Evolutionary conservation across 2,329 filamentous ascomycete species (phyloP).

Genomic region (Gaeumannomyces sp.): DNA sequence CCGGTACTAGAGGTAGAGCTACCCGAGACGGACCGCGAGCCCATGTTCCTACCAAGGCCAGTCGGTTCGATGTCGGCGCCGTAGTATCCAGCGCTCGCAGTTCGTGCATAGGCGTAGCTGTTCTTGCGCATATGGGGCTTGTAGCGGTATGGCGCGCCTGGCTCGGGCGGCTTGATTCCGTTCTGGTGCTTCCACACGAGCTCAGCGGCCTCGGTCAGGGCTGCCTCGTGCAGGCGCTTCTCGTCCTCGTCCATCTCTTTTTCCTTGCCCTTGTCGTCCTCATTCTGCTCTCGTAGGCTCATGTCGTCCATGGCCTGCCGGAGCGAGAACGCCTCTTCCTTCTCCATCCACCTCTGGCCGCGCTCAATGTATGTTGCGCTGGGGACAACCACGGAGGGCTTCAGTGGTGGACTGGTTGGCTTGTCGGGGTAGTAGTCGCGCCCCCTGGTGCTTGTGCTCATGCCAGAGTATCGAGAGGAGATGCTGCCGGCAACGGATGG

Average conservation of each 20-base stretch:
- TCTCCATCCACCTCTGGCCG: slow-evolving; percentile 72
- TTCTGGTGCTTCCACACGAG: slow-evolving; percentile 73
- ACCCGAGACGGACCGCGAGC: slow-evolving; percentile 41
- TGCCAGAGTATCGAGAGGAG: slow-evolving; percentile 41
- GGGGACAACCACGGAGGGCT: slow-evolving; percentile 55
- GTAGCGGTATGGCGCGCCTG: slow-evolving; percentile 62
- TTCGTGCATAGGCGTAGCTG: slow-evolving; percentile 63
- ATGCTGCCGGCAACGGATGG: slow-evolving; percentile 41
- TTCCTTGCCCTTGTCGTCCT: slow-evolving; percentile 47
- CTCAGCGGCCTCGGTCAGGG: slow-evolving; percentile 71
- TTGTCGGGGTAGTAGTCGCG: slow-evolving; percentile 47
- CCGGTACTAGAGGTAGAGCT: slow-evolving; percentile 46
- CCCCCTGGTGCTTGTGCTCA: slow-evolving; percentile 32
- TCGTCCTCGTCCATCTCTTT: slow-evolving; percentile 46
- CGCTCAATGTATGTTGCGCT: slow-evolving; percentile 67
- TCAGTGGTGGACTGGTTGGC: slow-evolving; percentile 36
- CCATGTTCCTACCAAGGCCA: slow-evolving; percentile 37
- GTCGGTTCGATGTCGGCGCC: slow-evolving; percentile 40
- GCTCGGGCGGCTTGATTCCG: slow-evolving; percentile 45
- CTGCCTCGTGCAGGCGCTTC: slow-evolving; percentile 58
- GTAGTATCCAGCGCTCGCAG: slow-evolving; percentile 50
- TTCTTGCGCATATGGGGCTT: slow-evolving; percentile 62
- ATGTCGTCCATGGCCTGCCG: slow-evolving; percentile 69
- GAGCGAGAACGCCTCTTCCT: slow-evolving; percentile 66
- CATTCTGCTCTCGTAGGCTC: slow-evolving; percentile 48